Conservation (phyloP, 140 eudicot species). For the Anethum foeniculum region DNA sequence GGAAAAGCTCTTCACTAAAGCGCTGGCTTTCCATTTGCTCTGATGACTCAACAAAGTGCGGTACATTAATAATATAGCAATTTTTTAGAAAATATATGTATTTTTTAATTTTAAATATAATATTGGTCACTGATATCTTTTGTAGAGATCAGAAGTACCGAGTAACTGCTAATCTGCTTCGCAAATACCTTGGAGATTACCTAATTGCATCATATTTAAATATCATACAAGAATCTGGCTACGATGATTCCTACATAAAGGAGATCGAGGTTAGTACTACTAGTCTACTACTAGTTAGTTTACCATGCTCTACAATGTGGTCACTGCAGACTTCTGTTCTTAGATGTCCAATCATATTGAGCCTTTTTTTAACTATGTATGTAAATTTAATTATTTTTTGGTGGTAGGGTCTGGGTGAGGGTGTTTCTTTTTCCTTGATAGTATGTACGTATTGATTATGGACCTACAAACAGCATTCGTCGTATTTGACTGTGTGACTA, state of each 20-base stretch:
- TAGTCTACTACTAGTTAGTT: not conserved
- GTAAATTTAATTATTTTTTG: not conserved
- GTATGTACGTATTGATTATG: not conserved
- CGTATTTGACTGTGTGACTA: not conserved
- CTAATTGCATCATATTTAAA: slow-evolving; percentile 78
- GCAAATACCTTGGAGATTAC: slow-evolving; percentile 92
- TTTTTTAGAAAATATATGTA: not conserved
- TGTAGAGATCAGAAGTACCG: slow-evolving; percentile 72
- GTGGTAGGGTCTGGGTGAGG: not conserved
- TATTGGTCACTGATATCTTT: slow-evolving; percentile 14
- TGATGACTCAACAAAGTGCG: slow-evolving; percentile 76
- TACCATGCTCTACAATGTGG: not conserved
- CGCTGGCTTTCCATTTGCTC: slow-evolving; percentile 88
- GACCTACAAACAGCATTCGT: not conserved
- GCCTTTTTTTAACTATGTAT: not conserved
- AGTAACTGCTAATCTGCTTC: slow-evolving; percentile 51
- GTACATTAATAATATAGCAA: not conserved
- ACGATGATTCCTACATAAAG: slow-evolving; percentile 54
- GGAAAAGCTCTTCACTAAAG: slow-evolving; percentile 62
- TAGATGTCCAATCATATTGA: not conserved
- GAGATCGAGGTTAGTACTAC: slow-evolving; percentile 68
- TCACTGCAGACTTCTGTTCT: not conserved
- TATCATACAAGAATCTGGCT: slow-evolving; percentile 68
- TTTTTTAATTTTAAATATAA: not conserved
- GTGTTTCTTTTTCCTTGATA: not conserved